These are phyloP conservation scores for Ambrosia artemisiifolia DNA, from an alignment of 129 eudicot species.

Conservation along the genomic window DNA sequence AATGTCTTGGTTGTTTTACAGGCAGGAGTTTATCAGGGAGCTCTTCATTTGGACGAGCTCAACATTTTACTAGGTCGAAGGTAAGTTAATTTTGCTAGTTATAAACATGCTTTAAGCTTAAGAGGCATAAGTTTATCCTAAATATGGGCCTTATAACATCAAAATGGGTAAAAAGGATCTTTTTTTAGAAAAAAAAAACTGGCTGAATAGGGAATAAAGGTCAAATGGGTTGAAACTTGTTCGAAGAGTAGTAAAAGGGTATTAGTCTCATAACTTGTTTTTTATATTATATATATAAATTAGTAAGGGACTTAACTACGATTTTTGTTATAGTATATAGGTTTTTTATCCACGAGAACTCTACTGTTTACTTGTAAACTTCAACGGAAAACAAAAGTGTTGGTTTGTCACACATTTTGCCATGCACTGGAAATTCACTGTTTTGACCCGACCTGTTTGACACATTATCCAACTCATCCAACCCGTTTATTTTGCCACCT, in stretches of 20 bases:
- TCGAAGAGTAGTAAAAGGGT: background rate
- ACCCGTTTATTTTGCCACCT: background rate
- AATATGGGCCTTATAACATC: no score
- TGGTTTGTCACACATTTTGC: background rate
- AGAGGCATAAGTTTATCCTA: background rate
- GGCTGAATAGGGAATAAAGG: background rate
- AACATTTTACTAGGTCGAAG: slow-evolving; percentile 79
- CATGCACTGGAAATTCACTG: background rate
- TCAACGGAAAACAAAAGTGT: background rate
- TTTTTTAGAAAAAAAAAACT: background rate
- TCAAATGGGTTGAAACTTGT: background rate
- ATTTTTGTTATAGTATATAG: background rate
- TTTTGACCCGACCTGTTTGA: background rate
- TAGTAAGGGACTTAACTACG: background rate
- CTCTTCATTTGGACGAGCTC: slow-evolving; percentile 90
- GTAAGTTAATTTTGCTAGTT: slow-evolving; percentile 30
- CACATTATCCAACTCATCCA: background rate
- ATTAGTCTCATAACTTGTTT: background rate
- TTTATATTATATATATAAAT: background rate
- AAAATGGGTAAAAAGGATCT: background rate
- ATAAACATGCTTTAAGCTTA: background rate
- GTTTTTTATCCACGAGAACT: background rate
- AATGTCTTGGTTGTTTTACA: slow-evolving; percentile 31
- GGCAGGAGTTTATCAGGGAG: slow-evolving; percentile 77
- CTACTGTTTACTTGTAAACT: background rate